Percentiles rank a stretch among this genome's conserved stretches.
Conservation (phyloP, 176 grass and related monocot genomes). For the Triticum urartu region DNA sequence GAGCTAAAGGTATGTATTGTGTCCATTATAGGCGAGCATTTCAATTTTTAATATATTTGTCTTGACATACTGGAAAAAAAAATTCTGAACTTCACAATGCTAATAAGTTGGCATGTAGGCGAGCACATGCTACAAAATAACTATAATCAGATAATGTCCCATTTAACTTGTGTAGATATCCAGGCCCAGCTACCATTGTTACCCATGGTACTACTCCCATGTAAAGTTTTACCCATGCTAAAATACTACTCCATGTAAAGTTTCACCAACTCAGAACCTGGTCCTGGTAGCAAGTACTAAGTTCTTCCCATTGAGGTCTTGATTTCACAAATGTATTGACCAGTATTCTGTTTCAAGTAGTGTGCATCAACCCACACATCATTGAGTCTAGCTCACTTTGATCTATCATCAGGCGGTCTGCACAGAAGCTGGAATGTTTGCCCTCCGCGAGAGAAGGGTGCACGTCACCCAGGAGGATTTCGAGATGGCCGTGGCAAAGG, state of each 20-base stretch:
- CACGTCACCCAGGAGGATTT: constrained; percentile 80
- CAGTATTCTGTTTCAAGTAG: background rate
- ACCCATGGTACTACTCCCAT: no score
- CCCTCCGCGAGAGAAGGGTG: constrained; percentile 69
- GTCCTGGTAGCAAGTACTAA: background rate
- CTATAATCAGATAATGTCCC: background rate
- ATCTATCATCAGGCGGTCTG: constrained; percentile 54
- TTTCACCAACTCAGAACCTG: background rate
- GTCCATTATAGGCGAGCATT: background rate
- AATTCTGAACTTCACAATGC: background rate
- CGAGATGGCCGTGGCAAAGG: constrained; percentile 72
- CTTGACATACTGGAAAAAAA: background rate
- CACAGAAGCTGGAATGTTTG: constrained; percentile 86
- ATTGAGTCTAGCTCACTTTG: background rate
- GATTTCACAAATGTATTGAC: no score
- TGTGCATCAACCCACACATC: background rate
- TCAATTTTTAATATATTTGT: background rate
- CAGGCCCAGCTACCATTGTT: background rate
- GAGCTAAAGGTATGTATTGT: constrained; percentile 65
- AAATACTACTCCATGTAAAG: background rate
- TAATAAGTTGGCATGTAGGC: background rate
- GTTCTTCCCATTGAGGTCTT: background rate
- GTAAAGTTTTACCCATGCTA: background rate
- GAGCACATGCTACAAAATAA: background rate
- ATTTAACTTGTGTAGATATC: background rate